A percentile compares a stretch with the other conserved stretches of the same genome.
Evolutionary conservation across 2,329 filamentous ascomycete genomes (phyloP).

Genomic region (Akanthomyces dipterigenus): DNA sequence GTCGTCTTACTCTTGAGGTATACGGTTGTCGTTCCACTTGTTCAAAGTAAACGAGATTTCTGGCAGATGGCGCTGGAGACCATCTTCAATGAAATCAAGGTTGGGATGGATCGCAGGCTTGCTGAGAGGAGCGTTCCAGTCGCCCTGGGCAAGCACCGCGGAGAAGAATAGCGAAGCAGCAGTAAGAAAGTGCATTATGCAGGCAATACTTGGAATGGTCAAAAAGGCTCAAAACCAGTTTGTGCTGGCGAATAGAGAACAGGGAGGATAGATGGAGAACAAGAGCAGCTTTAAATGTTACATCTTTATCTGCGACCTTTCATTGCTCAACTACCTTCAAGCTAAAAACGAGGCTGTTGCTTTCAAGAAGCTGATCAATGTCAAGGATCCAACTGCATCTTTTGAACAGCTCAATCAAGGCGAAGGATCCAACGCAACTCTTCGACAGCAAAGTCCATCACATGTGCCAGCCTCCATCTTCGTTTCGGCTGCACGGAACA

Average conservation of each 20-base stretch:
- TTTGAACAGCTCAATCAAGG: background rate
- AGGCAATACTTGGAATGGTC: background rate
- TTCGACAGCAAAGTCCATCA: background rate
- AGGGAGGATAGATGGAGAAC: background rate
- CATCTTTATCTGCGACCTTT: background rate
- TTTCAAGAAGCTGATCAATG: no score
- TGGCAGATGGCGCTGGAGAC: background rate
- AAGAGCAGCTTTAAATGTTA: background rate
- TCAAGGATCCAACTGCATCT: background rate
- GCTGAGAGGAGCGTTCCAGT: background rate
- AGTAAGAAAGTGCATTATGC: background rate
- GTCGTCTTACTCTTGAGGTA: background rate
- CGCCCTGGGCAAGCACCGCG: background rate
- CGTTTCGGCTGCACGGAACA: background rate
- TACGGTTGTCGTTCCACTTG: slow-evolving; percentile 2
- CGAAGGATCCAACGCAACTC: background rate
- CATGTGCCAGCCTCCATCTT: background rate
- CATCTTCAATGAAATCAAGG: slow-evolving; percentile 4
- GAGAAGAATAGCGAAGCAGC: background rate
- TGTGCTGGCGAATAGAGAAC: background rate
- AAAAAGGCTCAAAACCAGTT: background rate
- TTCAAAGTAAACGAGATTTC: slow-evolving; percentile 2
- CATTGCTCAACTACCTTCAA: background rate
- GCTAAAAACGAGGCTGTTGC: background rate
- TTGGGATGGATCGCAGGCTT: slow-evolving; percentile 1